Base-by-base conservation (phyloP, 2,329 filamentous ascomycete genomes). In the Ceratocystis huliohia region DNA sequence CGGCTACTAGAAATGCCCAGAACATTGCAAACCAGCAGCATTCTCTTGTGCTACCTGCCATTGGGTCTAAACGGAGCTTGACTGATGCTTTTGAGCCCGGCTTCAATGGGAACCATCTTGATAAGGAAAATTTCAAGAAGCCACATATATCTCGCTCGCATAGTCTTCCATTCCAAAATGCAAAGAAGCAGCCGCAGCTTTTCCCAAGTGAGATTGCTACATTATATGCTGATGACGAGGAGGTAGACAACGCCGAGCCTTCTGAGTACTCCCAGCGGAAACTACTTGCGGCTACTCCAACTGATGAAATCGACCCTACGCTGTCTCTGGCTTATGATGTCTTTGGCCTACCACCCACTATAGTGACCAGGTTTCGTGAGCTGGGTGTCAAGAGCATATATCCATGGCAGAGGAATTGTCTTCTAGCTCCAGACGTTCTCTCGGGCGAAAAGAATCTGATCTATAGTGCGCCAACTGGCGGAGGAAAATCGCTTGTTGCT, bases 401-500 rank as follows among this genome's bases (percentile, higher is more conserved):
- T 71, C 86, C 87, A 1, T 92, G 88, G 88, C 88, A 91, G 74
- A 87, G 87, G 63, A 84, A 85, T 67, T 92, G 88, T 71, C 78
- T 92, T 6, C 78, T 87, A 65, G 84, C 84, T 0, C 84, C 83
- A 2, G 86, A 87, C 0, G 78, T 91, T 20, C 77, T 92, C 13
- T 74, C 77, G 5, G 88, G 88, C 17, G 78, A 83, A 63, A 83
- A 80, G 69, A 91, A 89, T 70, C 78, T 92, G 8, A 85, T 91
- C n/a, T 92, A 91, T 72, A 88, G 85, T 56, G 88, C 88, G 6
- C 88, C 88, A 0, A 91, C 88, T 0, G 88, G 88, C 3, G 88
- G 88, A 50, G 88, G 88, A 17, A 91, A 91, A 75, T 90, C 87
- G 6, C 79, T 91, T 13, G 87, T 91, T 61, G 88, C 88, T 66